Evolutionary conservation across 768 basidiomycete species (phyloP).

Genomic region (Hygrophoropsis aurantiaca): DNA sequence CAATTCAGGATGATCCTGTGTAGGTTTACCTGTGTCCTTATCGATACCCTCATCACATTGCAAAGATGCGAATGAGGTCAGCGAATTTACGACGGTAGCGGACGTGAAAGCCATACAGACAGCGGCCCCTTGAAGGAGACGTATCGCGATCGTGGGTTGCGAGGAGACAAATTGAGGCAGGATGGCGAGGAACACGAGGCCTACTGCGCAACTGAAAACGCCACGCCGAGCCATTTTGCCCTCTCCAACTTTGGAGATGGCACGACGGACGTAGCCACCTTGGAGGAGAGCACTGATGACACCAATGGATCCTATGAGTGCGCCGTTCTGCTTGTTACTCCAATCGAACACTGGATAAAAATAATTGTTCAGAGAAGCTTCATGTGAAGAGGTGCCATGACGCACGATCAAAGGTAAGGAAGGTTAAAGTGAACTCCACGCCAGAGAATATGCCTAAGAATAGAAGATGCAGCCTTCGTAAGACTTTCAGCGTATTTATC

Average conservation of each 20-base stretch:
- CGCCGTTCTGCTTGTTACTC: slow-evolving; percentile 87
- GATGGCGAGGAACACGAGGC: slow-evolving; percentile 67
- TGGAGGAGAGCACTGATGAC: slow-evolving; percentile 87
- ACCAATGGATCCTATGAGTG: slow-evolving; percentile 83
- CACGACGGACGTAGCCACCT: slow-evolving; percentile 91
- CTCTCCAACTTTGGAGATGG: slow-evolving; percentile 73
- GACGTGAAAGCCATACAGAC: slow-evolving; percentile 90
- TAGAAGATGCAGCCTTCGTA: slow-evolving; percentile 74
- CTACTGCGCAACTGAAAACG: slow-evolving; percentile 67
- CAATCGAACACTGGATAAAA: slow-evolving; percentile 73
- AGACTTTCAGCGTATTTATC: slow-evolving; percentile 51
- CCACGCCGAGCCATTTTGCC: slow-evolving; percentile 83
- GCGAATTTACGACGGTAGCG: slow-evolving; percentile 91
- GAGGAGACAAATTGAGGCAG: slow-evolving; percentile 58
- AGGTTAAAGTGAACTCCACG: slow-evolving; percentile 94
- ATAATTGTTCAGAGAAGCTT: not conserved
- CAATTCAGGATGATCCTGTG: slow-evolving; percentile 60
- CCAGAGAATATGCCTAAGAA: slow-evolving; percentile 93
- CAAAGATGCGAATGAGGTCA: slow-evolving; percentile 88
- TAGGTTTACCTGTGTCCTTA: slow-evolving; percentile 53
- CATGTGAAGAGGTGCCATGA: slow-evolving; percentile 15
- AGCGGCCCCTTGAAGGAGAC: slow-evolving; percentile 66
- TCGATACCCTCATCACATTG: slow-evolving; percentile 81
- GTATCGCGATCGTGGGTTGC: slow-evolving; percentile 44
- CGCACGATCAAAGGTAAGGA: slow-evolving; percentile 87